These are phyloP conservation scores for Teunomyces aglyptinius DNA, from an alignment of 805 yeast genomes.

Conservation along the genomic window DNA sequence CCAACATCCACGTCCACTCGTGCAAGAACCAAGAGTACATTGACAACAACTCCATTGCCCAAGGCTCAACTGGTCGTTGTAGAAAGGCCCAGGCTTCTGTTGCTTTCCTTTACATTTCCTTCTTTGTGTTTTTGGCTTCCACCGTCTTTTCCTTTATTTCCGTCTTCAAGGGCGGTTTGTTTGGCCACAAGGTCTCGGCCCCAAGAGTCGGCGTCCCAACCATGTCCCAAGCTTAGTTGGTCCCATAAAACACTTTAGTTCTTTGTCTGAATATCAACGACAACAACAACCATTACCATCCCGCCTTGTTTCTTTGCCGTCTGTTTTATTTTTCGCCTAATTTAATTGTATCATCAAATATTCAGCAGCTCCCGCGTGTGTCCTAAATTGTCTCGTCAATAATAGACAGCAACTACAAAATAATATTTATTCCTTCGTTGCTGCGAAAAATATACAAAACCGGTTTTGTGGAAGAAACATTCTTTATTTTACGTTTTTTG, in stretches of 20 bases:
- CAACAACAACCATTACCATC: neutral
- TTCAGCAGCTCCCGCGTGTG: neutral
- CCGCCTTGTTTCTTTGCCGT: slow-evolving; percentile 1
- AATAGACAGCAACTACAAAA: neutral
- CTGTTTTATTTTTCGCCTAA: slow-evolving; percentile 1
- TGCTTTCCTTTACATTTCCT: slow-evolving; percentile 83
- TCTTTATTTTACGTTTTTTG: neutral
- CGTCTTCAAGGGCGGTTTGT: slow-evolving; percentile 52
- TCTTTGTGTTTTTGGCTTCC: slow-evolving; percentile 70
- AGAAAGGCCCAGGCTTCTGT: slow-evolving; percentile 87
- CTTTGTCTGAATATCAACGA: neutral
- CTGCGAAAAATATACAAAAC: neutral
- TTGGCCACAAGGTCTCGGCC: slow-evolving; percentile 40
- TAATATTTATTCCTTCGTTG: neutral
- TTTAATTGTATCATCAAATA: slow-evolving; percentile 1
- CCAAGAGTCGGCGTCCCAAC: slow-evolving; percentile 87
- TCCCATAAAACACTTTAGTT: neutral
- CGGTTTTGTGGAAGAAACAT: neutral
- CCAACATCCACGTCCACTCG: slow-evolving; percentile 81
- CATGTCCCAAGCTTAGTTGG: slow-evolving; percentile 72
- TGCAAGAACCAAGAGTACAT: slow-evolving; percentile 71
- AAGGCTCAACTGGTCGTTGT: slow-evolving; percentile 83
- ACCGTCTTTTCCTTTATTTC: slow-evolving; percentile 58
- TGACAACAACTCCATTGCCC: slow-evolving; percentile 62
- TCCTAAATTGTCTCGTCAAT: neutral